Conservation (phyloP, 169 alveolate species). For the Babesia bigemina region DNA sequence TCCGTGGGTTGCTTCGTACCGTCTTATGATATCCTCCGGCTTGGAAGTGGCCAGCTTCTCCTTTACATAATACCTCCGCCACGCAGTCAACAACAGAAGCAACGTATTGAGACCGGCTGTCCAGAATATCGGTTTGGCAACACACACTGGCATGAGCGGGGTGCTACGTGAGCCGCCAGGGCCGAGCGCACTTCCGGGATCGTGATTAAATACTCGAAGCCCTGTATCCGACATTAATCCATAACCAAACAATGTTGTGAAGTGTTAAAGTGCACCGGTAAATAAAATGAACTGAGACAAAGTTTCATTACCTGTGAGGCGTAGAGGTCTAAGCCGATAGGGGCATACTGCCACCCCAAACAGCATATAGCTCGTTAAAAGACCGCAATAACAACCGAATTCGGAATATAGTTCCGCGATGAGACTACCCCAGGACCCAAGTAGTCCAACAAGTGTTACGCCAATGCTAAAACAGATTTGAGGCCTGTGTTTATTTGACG, state of each 20-base stretch:
- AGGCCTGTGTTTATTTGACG: not conserved
- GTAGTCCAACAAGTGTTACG: constrained; percentile 15
- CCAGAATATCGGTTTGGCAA: constrained; percentile 39
- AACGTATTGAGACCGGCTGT: constrained; percentile 9
- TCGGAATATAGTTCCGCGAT: constrained; percentile 24
- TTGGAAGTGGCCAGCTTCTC: constrained; percentile 15
- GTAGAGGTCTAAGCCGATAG: not conserved
- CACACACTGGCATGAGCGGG: constrained; percentile 31
- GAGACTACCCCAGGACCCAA: constrained; percentile 39
- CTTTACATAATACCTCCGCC: not conserved
- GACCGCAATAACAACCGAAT: constrained; percentile 15
- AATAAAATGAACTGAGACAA: not conserved
- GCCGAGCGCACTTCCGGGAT: not conserved
- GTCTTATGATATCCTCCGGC: constrained; percentile 25
- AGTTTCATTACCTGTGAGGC: constrained; percentile 18
- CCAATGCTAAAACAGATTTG: constrained; percentile 5
- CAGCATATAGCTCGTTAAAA: constrained; percentile 33
- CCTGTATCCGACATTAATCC: not conserved
- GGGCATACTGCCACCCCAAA: constrained; percentile 18
- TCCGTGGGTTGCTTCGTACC: constrained; percentile 24
- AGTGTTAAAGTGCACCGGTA: not conserved
- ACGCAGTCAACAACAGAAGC: not conserved
- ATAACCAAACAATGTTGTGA: not conserved
- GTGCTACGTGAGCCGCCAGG: not conserved
- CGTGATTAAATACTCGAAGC: too few species aligned